phyloP scores from a whole-genome alignment of 257 asterid species.

The Nicotiana tabacum region DNA sequence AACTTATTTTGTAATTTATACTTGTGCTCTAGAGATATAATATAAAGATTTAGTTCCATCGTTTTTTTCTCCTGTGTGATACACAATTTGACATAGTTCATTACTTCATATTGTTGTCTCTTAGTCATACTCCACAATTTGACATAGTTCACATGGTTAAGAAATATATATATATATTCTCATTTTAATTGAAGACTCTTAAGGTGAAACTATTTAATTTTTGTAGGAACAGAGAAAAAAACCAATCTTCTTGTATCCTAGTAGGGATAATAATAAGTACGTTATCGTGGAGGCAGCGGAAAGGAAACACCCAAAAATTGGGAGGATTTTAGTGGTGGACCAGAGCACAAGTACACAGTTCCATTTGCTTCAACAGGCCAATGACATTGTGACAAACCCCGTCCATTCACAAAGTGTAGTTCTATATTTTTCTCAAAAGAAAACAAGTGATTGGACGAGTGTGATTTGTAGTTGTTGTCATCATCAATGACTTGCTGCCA shows the following conservation, averaged over 20 bases:
- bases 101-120: no score
- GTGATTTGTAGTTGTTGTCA: not conserved
- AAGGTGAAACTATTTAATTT: no score
- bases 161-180: no score
- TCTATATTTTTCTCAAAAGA: not conserved
- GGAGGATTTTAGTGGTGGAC: not conserved
- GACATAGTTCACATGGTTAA: no score
- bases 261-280: not conserved
- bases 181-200: no score
- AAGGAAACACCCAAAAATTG: not conserved
- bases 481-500: not conserved
- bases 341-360: not conserved
- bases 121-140: no score
- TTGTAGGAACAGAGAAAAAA: not conserved
- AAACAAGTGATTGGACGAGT: not conserved
- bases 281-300: not conserved
- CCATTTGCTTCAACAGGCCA: not conserved
- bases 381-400: slow-evolving; percentile 4
- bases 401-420: not conserved
- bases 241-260: not conserved
- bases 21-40: slow-evolving; percentile 19
- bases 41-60: not conserved
- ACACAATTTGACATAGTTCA: no score
- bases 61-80: no score
- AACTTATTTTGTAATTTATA: slow-evolving; percentile 30